phyloP scores from a whole-genome alignment of 108 stramenopile genomes.

The Nitzschia sp. region DNA sequence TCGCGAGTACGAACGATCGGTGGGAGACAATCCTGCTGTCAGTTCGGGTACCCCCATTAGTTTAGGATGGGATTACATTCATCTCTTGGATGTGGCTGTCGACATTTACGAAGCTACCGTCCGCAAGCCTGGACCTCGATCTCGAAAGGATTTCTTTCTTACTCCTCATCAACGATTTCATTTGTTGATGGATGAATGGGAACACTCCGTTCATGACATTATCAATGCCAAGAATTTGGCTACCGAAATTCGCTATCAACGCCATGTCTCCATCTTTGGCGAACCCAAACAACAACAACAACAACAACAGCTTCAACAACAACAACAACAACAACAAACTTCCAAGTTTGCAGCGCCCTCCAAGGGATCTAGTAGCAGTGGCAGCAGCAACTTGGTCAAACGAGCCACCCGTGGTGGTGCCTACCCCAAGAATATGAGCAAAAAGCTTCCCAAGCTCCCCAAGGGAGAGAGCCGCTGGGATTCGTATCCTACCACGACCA shows the following conservation, averaged over 20 bases:
- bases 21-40: conserved; percentile 77
- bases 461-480: conserved; percentile 9
- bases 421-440: neutral
- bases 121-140: conserved; percentile 11
- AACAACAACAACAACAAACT: too few species aligned
- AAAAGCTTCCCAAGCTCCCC: conserved; percentile 9
- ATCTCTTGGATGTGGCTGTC: conserved; percentile 6
- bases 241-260: conserved; percentile 18
- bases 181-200: conserved; percentile 21
- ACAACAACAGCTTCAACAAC: neutral
- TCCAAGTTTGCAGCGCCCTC: too few species aligned
- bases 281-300: neutral
- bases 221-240: conserved; percentile 8
- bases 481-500: neutral
- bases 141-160: conserved; percentile 19
- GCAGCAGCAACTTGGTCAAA: neutral
- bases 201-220: conserved; percentile 5
- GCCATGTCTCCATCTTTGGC: conserved; percentile 12
- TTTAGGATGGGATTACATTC: conserved; percentile 21
- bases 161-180: conserved; percentile 22
- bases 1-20: conserved; percentile 71
- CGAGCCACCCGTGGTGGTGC: neutral
- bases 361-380: too few species aligned
- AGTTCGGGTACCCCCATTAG: conserved; percentile 57
- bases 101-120: conserved; percentile 20